phyloP scores from a whole-genome alignment of 257 asterid species.

The Nicotiana attenuata region DNA sequence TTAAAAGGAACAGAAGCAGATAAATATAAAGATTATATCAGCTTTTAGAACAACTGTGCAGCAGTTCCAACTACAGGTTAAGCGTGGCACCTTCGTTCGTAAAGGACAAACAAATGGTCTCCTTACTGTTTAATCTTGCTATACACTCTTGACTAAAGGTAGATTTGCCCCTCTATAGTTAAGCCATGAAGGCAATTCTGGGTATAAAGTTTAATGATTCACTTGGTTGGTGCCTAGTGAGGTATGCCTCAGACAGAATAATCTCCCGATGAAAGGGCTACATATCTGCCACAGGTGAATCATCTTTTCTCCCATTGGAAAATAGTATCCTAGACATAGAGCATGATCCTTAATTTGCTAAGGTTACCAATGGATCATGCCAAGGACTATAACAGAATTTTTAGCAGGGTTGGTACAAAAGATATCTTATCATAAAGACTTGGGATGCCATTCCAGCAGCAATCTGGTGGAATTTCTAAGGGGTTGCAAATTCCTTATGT shows the following conservation, averaged over 20 bases:
- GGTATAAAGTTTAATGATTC: neutral
- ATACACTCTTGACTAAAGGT: neutral
- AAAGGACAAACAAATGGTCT: neutral
- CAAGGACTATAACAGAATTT: neutral
- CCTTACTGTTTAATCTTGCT: neutral
- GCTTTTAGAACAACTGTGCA: neutral
- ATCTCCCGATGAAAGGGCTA: neutral
- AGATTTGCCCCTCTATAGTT: neutral
- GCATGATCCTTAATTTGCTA: neutral
- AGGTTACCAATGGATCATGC: neutral
- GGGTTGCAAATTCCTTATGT: no score
- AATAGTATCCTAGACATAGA: neutral
- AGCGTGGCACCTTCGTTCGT: neutral
- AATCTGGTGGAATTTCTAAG: no score
- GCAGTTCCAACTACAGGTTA: neutral
- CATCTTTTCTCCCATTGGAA: neutral
- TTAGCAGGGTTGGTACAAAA: neutral
- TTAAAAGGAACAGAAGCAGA: neutral
- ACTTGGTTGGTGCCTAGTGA: neutral
- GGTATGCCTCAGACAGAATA: neutral
- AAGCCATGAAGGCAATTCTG: neutral
- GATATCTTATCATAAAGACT: no score
- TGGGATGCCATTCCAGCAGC: no score
- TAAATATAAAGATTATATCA: neutral
- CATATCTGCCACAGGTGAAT: neutral